Base-by-base conservation (phyloP, 192 early-diverging fungal genomes). In the Coemansia sp. region DNA sequence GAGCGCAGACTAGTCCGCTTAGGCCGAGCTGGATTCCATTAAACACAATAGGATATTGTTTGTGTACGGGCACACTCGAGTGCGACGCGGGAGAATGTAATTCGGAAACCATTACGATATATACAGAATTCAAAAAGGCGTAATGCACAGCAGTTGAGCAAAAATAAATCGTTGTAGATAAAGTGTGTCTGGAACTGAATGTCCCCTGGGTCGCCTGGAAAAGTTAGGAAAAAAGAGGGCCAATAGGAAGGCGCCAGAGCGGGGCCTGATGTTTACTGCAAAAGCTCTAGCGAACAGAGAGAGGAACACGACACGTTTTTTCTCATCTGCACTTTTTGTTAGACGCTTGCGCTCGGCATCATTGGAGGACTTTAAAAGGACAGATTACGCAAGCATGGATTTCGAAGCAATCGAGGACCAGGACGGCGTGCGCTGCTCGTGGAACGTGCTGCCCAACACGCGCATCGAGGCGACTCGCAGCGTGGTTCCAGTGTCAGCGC, bases 361-460 rank as follows among this genome's bases (percentile, higher is more conserved):
- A 34, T 9, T 34, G 0, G 31, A 34, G 31, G 31, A 34, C 31
- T 34, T 34, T 21, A 21, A 21, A 21, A 21, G 21, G 21, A 21
- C 21, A 21, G 21, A 21, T 21, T 21, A 21, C 21, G 21, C 21
- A 21, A 80, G 6, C 25, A 92, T 92, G 90, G 87, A 89, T 70
- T 92, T 92, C 79, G 89, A 92, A 58, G 87, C 87, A 49, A 88
- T 94, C 48, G 87, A 98, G 86, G 97, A 98, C 74, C 86, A 87
- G 68, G 94, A 96, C 68, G 97, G 97, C 54, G 86, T 97, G 63
- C 88, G 97, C 18, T 90, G 96, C 72, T 91, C 97, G 47, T 99
- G 96, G 94, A 99, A 99, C 82, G 93, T 93, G 26, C 93, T 94
- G 85, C 95, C 97, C 14, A 87, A 89, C 67, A 93, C 92, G 24